A percentile compares a stretch with the other conserved stretches of the same genome.
phyloP scores from a whole-genome alignment of 805 yeast genomes.

The Myxozyma vanderwaltii region DNA sequence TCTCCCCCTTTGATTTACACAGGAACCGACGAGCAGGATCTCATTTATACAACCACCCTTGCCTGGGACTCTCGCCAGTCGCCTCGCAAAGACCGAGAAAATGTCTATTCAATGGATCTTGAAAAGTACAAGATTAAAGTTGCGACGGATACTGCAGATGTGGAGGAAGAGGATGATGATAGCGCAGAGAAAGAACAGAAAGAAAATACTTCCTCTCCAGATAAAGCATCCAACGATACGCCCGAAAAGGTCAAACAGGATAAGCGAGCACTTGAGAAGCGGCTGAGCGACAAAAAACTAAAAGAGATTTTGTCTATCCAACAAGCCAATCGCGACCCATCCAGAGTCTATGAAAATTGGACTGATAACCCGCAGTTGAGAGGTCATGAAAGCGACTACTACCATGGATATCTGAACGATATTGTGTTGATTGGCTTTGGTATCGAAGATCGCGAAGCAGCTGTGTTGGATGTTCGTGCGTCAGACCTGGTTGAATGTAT shows the following conservation, averaged over 20 bases:
- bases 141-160: background rate
- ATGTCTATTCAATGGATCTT: slow-evolving; percentile 13
- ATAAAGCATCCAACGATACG: background rate
- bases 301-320: slow-evolving; percentile 9
- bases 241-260: slow-evolving; percentile 19
- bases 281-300: slow-evolving; percentile 9
- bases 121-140: slow-evolving; percentile 11
- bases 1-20: slow-evolving; percentile 29
- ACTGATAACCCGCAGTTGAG: slow-evolving; percentile 20
- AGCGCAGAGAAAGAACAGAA: background rate
- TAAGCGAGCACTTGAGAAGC: slow-evolving; percentile 14
- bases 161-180: too few species aligned
- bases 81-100: slow-evolving; percentile 21
- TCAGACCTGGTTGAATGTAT: slow-evolving; percentile 26
- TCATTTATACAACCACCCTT: slow-evolving; percentile 20
- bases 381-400: slow-evolving; percentile 28
- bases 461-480: slow-evolving; percentile 30
- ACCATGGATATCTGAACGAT: slow-evolving; percentile 33
- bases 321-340: slow-evolving; percentile 3
- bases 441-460: slow-evolving; percentile 30
- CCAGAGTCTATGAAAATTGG: background rate
- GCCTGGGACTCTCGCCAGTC: slow-evolving; percentile 32
- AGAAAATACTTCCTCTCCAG: too few species aligned
- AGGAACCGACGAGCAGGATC: slow-evolving; percentile 28
- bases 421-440: slow-evolving; percentile 29